Evolutionary conservation across 176 grass and related monocot species (phyloP).

Genomic region (Panicum miliaceum): DNA sequence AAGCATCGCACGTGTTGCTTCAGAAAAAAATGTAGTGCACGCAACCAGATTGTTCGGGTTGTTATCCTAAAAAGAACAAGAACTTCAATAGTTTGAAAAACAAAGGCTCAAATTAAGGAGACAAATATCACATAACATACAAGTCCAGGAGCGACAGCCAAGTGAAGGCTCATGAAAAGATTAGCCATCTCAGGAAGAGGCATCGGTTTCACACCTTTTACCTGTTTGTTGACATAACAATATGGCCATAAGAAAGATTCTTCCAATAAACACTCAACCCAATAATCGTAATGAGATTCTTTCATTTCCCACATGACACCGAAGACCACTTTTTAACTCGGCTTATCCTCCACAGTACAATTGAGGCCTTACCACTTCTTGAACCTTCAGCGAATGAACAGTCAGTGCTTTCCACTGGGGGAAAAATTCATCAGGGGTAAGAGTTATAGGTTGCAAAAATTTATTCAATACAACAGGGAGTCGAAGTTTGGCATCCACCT

Average conservation of each 20-base stretch:
- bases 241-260: too few species aligned
- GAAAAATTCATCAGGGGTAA: conserved; percentile 93
- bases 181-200: conserved; percentile 83
- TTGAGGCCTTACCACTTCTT: conserved; percentile 87
- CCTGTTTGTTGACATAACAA: conserved; percentile 55
- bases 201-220: conserved; percentile 91
- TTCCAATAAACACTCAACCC: too few species aligned
- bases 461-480: conserved; percentile 90
- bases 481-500: conserved; percentile 83
- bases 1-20: conserved; percentile 76
- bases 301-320: conserved; percentile 26
- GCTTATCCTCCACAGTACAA: conserved; percentile 28
- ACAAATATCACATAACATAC: conserved; percentile 58
- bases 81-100: conserved; percentile 41
- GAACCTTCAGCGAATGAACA: conserved; percentile 82
- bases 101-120: conserved; percentile 7
- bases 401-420: conserved; percentile 90
- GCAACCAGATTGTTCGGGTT: conserved; percentile 97
- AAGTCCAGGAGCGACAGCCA: conserved; percentile 86
- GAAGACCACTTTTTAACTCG: conserved; percentile 8
- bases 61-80: conserved; percentile 63
- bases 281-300: neutral
- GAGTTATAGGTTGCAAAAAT: conserved; percentile 84
- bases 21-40: conserved; percentile 88
- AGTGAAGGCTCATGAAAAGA: conserved; percentile 79